Base-by-base conservation (phyloP, 2,329 filamentous ascomycete genomes). In the Hortaea werneckii region DNA sequence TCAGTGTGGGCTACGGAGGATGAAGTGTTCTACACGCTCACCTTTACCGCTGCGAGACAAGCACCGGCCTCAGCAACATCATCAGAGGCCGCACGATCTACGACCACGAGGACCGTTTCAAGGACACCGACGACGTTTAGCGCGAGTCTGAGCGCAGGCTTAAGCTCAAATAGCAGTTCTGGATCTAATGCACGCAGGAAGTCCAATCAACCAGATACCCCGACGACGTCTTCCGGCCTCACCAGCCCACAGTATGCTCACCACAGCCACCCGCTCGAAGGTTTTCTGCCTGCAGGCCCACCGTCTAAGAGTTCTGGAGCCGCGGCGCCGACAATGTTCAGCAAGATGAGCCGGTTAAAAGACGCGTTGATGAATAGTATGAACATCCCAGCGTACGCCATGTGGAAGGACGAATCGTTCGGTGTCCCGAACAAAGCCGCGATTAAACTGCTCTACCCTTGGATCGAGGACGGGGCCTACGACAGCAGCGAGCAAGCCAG, bases 391-490 rank as follows among this genome's bases (percentile, higher is more conserved):
- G 82, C 87, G 20, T 69, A 88, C 39, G 82, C 83, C 26, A 85
- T 88, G 79, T 89, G 85, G 85, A 83, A 82, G 58, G 85, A 90
- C 53, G 79, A 83, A 44, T 83, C 78, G 41, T 79, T 87, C 40
- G 80, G 78, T 0, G 80, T 87, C 38, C 81, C 84, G 4, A 90
- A 90, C 57, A 77, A 76, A 54, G 82, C 83, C 4, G 77, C 71
- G 39, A 58, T 73, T 12, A 61, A 64, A 41, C 55, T 73, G 2
- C 49, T 65, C 4, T 62, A 59, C 37, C 60, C 60, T 6, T 59
- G 58, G 46, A 55, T 60, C 12, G 56, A 61, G 30, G 52, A 68
- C 29, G 61, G 64, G 1, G 64, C 56, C 2, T 58, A 50, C 37
- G 59, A 67, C 37, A 63, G 67, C n/a, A 61, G 51, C 3, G 58